Percentiles rank a stretch among this genome's conserved stretches.
Evolutionary conservation across 108 stramenopile genomes (phyloP).

Genomic region (Parietichytrium sp.): DNA sequence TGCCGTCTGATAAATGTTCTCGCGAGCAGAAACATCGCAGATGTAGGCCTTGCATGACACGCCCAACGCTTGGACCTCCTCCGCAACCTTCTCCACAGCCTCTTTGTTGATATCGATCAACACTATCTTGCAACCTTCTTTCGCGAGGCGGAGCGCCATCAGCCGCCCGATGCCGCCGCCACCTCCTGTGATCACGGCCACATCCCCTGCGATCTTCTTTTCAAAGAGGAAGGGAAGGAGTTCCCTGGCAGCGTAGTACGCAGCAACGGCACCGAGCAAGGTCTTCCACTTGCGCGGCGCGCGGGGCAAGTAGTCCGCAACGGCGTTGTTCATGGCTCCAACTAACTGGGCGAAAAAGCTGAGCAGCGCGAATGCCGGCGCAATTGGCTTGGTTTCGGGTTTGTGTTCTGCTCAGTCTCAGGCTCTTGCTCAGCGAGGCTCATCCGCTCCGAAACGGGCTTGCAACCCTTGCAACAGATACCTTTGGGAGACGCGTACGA

Average conservation of each 20-base stretch:
- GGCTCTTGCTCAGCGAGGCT: too few relatives aligned
- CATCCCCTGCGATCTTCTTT: slow-evolving; percentile 41
- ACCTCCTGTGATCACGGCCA: slow-evolving; percentile 49
- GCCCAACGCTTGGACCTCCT: not conserved
- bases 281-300: not conserved
- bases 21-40: slow-evolving; percentile 42
- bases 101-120: slow-evolving; percentile 8
- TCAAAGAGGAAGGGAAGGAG: not conserved
- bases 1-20: slow-evolving; percentile 42
- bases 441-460: too few relatives aligned
- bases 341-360: too few relatives aligned
- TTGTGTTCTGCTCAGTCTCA: too few relatives aligned
- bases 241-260: not conserved
- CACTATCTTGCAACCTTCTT: not conserved
- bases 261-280: not conserved
- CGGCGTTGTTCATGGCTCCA: too few relatives aligned
- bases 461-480: too few relatives aligned
- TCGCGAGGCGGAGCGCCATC: slow-evolving; percentile 41
- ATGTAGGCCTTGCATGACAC: slow-evolving; percentile 18
- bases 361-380: too few relatives aligned
- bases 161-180: slow-evolving; percentile 46
- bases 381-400: too few relatives aligned
- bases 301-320: not conserved
- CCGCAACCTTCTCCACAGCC: slow-evolving; percentile 17
- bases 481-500: too few relatives aligned